Percentiles rank a stretch among this genome's conserved stretches.
These are phyloP conservation scores for Pyrenopolyporus hunteri DNA, from an alignment of 495 filamentous ascomycete genomes.

Conservation along the genomic window DNA sequence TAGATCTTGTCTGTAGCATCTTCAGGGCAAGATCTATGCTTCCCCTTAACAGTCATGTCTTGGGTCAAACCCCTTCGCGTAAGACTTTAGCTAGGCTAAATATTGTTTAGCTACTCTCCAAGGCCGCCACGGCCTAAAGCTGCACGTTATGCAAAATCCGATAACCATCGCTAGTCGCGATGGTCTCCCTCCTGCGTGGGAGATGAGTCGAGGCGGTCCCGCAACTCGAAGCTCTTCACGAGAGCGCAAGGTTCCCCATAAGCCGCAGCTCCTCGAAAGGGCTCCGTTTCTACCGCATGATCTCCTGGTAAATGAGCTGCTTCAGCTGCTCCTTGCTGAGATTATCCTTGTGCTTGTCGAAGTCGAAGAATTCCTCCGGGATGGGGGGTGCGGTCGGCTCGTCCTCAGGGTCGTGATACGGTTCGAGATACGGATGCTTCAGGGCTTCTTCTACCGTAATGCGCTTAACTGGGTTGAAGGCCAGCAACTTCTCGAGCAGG, in stretches of 20 bases:
- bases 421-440: conserved; percentile 96
- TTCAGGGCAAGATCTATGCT: conserved; percentile 6
- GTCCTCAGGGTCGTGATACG: conserved; percentile 98
- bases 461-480: conserved; percentile 98
- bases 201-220: neutral
- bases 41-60: conserved; percentile 6
- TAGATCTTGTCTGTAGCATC: neutral
- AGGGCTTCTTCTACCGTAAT: conserved; percentile 97
- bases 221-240: conserved; percentile 1
- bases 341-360: conserved; percentile 99
- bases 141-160: conserved; percentile 6
- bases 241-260: conserved; percentile 7
- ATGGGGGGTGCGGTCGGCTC: conserved; percentile 97
- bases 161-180: neutral
- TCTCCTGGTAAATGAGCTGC: conserved; percentile 95
- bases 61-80: neutral
- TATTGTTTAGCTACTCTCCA: neutral
- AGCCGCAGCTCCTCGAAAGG: conserved; percentile 1
- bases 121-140: conserved; percentile 1
- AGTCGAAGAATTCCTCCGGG: conserved; percentile 99
- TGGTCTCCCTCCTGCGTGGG: neutral
- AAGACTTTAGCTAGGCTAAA: neutral
- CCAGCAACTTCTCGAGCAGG: conserved; percentile 90
- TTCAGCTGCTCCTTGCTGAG: conserved; percentile 98
- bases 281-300: conserved; percentile 78